These are phyloP conservation scores for Hygrophila difformis DNA, from an alignment of 257 asterid species.

Conservation along the genomic window DNA sequence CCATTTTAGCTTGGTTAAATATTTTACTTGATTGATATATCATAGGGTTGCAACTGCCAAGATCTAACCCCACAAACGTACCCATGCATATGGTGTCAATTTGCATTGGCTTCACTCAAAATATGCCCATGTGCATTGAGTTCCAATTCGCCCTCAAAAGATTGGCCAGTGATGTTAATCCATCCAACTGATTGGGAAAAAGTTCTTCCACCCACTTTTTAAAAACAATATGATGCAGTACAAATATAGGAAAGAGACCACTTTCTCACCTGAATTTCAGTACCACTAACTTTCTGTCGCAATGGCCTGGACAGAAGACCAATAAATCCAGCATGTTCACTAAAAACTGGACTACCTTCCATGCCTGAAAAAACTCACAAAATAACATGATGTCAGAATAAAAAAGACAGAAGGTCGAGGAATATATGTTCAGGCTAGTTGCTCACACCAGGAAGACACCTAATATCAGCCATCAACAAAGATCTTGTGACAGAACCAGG, in stretches of 20 bases:
- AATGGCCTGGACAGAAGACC: conserved; percentile 82
- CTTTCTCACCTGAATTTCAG: conserved; percentile 83
- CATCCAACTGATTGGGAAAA: conserved; percentile 1
- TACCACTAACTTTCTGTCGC: conserved; percentile 74
- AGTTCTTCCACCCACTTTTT: conserved; percentile 1
- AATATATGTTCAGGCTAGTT: conserved; percentile 19
- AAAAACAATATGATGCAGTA: too few species aligned
- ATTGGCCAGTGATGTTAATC: too few species aligned
- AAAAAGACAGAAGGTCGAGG: conserved; percentile 13
- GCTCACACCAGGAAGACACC: conserved; percentile 93
- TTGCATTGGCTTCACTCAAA: too few species aligned
- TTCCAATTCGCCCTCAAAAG: too few species aligned
- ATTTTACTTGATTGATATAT: too few species aligned
- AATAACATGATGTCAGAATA: conserved; percentile 19
- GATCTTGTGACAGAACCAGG: conserved; percentile 51
- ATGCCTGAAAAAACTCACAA: conserved; percentile 60
- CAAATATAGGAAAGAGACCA: conserved; percentile 7
- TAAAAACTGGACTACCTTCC: conserved; percentile 97
- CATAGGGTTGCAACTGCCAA: too few species aligned
- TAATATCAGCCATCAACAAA: conserved; percentile 84
- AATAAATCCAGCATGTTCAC: conserved; percentile 57
- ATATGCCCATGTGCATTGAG: too few species aligned
- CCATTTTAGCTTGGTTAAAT: too few species aligned
- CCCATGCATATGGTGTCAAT: too few species aligned
- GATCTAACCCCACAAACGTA: too few species aligned